phyloP scores from a whole-genome alignment of 768 basidiomycete species.

The Mycena belliarum region DNA sequence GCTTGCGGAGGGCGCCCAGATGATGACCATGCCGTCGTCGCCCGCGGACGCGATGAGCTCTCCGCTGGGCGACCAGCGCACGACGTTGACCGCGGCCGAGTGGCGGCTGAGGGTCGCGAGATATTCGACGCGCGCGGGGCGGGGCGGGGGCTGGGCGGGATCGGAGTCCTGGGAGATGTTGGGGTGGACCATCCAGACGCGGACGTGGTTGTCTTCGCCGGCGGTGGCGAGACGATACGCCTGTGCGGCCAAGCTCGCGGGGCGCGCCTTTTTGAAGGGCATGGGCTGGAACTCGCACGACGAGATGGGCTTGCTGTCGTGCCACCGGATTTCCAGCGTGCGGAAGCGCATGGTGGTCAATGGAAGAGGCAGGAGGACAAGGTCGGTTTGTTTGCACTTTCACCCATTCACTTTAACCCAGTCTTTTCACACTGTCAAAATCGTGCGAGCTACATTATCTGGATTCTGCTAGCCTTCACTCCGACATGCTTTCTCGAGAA shows the following conservation, averaged over 20 bases:
- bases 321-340: conserved; percentile 94
- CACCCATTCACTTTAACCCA: too few species aligned
- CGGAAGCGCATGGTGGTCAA: conserved; percentile 71
- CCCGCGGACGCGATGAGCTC: conserved; percentile 95
- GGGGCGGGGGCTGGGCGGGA: not conserved
- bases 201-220: conserved; percentile 95
- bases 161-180: conserved; percentile 50
- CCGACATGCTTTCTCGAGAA: too few species aligned
- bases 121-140: conserved; percentile 89
- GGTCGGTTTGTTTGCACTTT: not conserved
- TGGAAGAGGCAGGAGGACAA: not conserved
- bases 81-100: conserved; percentile 94
- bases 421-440: not conserved
- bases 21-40: conserved; percentile 97
- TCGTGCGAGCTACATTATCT: too few species aligned
- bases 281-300: conserved; percentile 94
- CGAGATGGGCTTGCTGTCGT: conserved; percentile 93
- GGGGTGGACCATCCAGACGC: conserved; percentile 94
- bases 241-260: conserved; percentile 55
- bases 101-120: conserved; percentile 92
- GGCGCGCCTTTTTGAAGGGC: conserved; percentile 79
- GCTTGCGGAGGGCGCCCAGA: conserved; percentile 85
- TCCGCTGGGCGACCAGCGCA: conserved; percentile 92
- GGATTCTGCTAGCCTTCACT: too few species aligned
- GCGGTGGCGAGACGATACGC: conserved; percentile 92